Evolutionary conservation across 257 asterid species (phyloP).

Genomic region (Lithospermum erythrorhizon): DNA sequence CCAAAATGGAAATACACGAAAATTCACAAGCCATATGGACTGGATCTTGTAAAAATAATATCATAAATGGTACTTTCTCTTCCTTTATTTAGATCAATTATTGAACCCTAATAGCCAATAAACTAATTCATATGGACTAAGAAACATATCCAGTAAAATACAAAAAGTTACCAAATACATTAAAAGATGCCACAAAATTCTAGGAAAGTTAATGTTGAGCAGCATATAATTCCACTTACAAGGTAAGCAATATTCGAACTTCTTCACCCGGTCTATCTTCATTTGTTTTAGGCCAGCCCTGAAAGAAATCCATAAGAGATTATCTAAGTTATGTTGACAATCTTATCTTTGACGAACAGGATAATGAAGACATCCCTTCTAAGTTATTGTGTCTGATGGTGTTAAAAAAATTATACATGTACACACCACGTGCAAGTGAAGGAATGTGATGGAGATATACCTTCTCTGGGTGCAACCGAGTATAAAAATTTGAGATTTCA

Average conservation of each 20-base stretch:
- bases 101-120: too few relatives aligned
- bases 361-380: neutral
- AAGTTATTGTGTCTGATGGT: neutral
- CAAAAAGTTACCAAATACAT: too few relatives aligned
- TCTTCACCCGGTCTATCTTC: constrained; percentile 74
- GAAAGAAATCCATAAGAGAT: constrained; percentile 14
- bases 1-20: too few relatives aligned
- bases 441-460: constrained; percentile 21
- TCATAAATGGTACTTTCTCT: too few relatives aligned
- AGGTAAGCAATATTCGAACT: constrained; percentile 87
- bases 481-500: constrained; percentile 72
- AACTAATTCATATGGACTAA: too few relatives aligned
- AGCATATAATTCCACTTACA: constrained; percentile 37
- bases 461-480: constrained; percentile 85
- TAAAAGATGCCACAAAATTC: neutral
- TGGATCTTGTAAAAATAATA: too few relatives aligned
- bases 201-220: neutral
- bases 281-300: constrained; percentile 86
- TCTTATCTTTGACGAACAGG: neutral
- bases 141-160: too few relatives aligned
- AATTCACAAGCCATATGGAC: too few relatives aligned
- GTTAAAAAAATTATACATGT: too few relatives aligned
- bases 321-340: neutral
- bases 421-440: too few relatives aligned
- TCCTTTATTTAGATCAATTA: too few relatives aligned